Base-by-base conservation (phyloP, 371 early-diverging fungal species). In the Cokeromyces recurvatus region DNA sequence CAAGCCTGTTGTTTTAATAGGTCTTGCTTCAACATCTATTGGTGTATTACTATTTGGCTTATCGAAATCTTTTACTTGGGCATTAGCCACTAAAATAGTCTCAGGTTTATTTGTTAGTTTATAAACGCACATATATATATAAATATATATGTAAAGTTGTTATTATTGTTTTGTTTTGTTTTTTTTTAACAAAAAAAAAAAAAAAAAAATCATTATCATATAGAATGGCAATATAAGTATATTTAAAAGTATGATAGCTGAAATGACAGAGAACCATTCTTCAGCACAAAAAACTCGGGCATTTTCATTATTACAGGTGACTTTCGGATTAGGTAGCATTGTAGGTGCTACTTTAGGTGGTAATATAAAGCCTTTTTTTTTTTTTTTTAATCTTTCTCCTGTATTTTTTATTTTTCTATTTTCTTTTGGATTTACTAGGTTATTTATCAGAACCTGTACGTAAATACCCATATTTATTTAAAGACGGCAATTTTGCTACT, bases 241-340 rank as follows among this genome's bases (percentile, higher is more conserved):
- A 3, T 71, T 86, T 21, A 93, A 92, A 61, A 84, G 86, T 12
- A 84, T 91, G 65, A 62, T 93, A 25, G 87, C 87, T 4, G 95
- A 95, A 59, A 68, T 92, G 42, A 87, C 90, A 6, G 87, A 55
- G 17, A 57, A 56, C 16, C 51, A 59, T 29, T 41, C 55, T 16
- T 59, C 64, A 48, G 51, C 42, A 2, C 56, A 65, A 16, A 44
- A 64, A 43, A 63, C 81, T 6, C 53, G 73, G 12, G 77, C 77
- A 41, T 82, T 81, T 50, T 70, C 80, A 0, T 16, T 79, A 14
- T 42, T 82, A 11, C 81, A 77, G n/a, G 59, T 82, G 12, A 64
- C 67, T 12, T 80, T 67, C 48, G 81, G 79, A 17, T 46, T 82
- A 19, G 84, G 82, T 3, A 57, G 55, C 5, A 57, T 82, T 10